Evolutionary conservation across 352 stramenopile species (phyloP).

Genomic region (Globisporangium uncinulatum): DNA sequence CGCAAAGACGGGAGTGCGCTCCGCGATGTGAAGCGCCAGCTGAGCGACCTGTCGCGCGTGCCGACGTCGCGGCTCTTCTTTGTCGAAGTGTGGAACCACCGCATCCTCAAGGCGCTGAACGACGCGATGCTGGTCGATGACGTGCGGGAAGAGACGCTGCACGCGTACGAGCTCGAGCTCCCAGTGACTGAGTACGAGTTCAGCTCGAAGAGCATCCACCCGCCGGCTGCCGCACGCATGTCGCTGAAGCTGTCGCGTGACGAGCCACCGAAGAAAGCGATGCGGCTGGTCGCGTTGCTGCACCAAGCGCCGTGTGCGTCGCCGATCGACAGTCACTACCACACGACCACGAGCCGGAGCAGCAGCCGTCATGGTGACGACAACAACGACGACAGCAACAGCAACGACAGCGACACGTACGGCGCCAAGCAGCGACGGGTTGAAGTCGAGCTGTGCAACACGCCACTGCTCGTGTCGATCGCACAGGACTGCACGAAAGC

Average conservation of each 20-base stretch:
- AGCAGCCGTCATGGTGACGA: neutral
- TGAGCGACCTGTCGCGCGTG: slow-evolving; percentile 42
- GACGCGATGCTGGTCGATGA: slow-evolving; percentile 41
- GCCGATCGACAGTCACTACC: slow-evolving; percentile 35
- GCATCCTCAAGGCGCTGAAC: slow-evolving; percentile 49
- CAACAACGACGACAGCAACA: slow-evolving; percentile 15
- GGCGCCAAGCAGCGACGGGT: slow-evolving; percentile 40
- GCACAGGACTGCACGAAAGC: slow-evolving; percentile 49
- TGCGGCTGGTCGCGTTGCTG: slow-evolving; percentile 64
- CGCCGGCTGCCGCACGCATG: slow-evolving; percentile 22
- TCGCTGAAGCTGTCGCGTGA: slow-evolving; percentile 7
- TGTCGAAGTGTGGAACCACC: slow-evolving; percentile 65
- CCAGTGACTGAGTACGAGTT: slow-evolving; percentile 60
- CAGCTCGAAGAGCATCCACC: slow-evolving; percentile 51
- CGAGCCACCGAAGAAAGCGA: slow-evolving; percentile 30
- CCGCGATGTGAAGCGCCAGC: slow-evolving; percentile 52
- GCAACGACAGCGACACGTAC: slow-evolving; percentile 19
- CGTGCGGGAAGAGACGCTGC: slow-evolving; percentile 47
- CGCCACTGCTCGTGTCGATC: slow-evolving; percentile 67
- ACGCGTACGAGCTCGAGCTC: slow-evolving; percentile 88
- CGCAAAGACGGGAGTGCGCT: slow-evolving; percentile 43
- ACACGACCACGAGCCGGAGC: neutral
- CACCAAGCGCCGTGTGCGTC: slow-evolving; percentile 63
- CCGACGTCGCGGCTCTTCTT: slow-evolving; percentile 53
- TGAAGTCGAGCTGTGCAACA: slow-evolving; percentile 76